Percentiles rank a stretch among this genome's conserved stretches.
Conservation (phyloP, 192 early-diverging fungal species). For the Backusella tarrabulga region DNA sequence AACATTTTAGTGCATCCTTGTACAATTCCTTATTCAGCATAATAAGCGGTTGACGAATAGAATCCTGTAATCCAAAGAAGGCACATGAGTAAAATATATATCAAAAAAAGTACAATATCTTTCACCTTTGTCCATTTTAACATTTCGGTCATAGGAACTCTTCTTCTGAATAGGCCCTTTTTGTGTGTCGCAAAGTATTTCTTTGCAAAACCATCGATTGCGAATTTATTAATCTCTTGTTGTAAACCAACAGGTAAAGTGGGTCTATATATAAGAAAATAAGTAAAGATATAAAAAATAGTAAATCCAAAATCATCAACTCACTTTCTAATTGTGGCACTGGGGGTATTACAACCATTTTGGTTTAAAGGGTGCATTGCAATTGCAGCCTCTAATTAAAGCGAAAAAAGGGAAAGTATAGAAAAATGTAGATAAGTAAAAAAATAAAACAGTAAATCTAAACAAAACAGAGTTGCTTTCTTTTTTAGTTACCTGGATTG, state of each 20-base stretch:
- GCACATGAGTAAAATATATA: constrained; percentile 1
- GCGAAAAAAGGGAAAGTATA: not conserved
- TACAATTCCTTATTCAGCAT: constrained; percentile 77
- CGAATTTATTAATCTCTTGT: constrained; percentile 72
- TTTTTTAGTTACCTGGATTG: constrained; percentile 43
- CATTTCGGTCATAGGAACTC: constrained; percentile 88
- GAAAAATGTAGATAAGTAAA: not conserved
- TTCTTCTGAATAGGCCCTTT: constrained; percentile 77
- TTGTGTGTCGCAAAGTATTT: constrained; percentile 89
- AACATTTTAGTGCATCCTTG: constrained; percentile 85
- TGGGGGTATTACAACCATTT: constrained; percentile 9
- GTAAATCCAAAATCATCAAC: not conserved
- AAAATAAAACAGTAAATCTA: not conserved
- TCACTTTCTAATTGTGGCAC: constrained; percentile 1
- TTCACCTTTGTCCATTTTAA: constrained; percentile 69
- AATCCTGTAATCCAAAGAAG: constrained; percentile 45
- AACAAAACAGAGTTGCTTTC: not conserved
- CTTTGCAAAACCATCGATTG: constrained; percentile 83
- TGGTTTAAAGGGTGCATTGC: constrained; percentile 51
- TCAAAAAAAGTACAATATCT: not conserved
- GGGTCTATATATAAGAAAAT: not conserved
- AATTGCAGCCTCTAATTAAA: constrained; percentile 46
- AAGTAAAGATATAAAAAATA: not conserved
- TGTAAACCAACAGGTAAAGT: constrained; percentile 55
- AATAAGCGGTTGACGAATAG: constrained; percentile 78